These are phyloP conservation scores for Ogataea paraovalis DNA, from an alignment of 805 yeast genomes.

Conservation along the genomic window DNA sequence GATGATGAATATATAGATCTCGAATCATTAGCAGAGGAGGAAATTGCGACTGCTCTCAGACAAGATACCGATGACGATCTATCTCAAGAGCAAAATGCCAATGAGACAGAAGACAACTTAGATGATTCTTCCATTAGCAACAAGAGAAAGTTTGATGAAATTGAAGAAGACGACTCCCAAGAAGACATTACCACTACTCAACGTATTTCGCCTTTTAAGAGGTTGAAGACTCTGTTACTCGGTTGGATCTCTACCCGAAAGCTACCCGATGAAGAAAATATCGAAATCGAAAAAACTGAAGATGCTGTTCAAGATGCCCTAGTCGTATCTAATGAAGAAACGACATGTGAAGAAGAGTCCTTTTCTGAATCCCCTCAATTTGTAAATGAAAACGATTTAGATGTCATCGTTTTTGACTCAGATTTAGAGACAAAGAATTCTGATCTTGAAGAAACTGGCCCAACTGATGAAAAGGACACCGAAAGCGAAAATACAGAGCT, in stretches of 20 bases:
- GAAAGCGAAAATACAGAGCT: too few species aligned
- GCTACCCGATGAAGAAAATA: background rate
- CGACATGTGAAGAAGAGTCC: background rate
- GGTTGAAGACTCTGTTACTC: background rate
- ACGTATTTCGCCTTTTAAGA: background rate
- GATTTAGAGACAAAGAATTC: background rate
- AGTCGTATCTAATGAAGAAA: background rate
- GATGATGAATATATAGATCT: slow-evolving; percentile 1
- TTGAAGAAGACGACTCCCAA: background rate
- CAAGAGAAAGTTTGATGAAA: slow-evolving; percentile 6
- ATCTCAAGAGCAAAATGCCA: background rate
- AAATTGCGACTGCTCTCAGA: slow-evolving; percentile 8
- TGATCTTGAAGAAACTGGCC: too few species aligned
- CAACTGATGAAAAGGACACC: too few species aligned
- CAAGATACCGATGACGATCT: slow-evolving; percentile 1
- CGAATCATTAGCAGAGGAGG: slow-evolving; percentile 6
- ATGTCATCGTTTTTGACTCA: background rate
- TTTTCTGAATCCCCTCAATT: background rate
- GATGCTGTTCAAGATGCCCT: background rate
- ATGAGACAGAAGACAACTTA: background rate
- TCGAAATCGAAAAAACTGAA: background rate
- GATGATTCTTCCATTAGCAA: background rate
- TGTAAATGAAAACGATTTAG: background rate
- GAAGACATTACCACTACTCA: background rate
- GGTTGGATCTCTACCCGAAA: background rate